phyloP scores from a whole-genome alignment of 2,329 filamentous ascomycete genomes.

The Biscogniauxia sp. region DNA sequence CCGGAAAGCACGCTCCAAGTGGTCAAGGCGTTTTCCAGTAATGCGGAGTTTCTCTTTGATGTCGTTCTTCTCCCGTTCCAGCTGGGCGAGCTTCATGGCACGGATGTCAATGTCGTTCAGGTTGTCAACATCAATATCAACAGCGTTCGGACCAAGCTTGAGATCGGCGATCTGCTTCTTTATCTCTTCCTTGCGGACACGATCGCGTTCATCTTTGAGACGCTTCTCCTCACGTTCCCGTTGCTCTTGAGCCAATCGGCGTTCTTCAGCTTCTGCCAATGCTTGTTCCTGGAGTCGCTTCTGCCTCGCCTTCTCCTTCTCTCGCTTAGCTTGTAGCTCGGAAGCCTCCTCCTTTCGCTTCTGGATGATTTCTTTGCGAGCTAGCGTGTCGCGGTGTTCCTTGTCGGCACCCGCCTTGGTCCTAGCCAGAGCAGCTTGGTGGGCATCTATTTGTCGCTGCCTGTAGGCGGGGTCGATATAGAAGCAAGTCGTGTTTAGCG shows the following conservation, averaged over 20 bases:
- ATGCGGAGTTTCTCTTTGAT: conserved; percentile 87
- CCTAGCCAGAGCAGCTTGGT: conserved; percentile 74
- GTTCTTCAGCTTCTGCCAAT: conserved; percentile 83
- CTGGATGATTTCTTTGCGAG: conserved; percentile 86
- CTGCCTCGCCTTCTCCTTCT: conserved; percentile 87
- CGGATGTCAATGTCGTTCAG: conserved; percentile 89
- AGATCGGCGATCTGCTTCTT: conserved; percentile 91
- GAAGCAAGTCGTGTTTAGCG: conserved; percentile 89
- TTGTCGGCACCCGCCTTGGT: conserved; percentile 86
- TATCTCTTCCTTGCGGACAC: conserved; percentile 87
- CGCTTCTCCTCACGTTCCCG: conserved; percentile 85
- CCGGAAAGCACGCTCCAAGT: conserved; percentile 93
- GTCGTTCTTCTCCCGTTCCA: conserved; percentile 97
- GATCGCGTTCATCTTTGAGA: conserved; percentile 81
- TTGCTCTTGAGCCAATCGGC: conserved; percentile 88
- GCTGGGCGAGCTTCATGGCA: conserved; percentile 89
- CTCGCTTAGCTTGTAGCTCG: conserved; percentile 80
- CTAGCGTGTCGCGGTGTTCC: conserved; percentile 82
- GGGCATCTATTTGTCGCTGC: conserved; percentile 74
- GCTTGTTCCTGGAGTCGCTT: conserved; percentile 86
- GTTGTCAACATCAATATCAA: conserved; percentile 74
- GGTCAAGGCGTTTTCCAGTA: conserved; percentile 93
- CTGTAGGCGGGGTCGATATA: conserved; percentile 92
- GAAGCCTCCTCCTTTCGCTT: conserved; percentile 97
- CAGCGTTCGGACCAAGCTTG: conserved; percentile 77